These are phyloP conservation scores for Neltuma alba DNA, from an alignment of 306 rosid species.

Conservation along the genomic window DNA sequence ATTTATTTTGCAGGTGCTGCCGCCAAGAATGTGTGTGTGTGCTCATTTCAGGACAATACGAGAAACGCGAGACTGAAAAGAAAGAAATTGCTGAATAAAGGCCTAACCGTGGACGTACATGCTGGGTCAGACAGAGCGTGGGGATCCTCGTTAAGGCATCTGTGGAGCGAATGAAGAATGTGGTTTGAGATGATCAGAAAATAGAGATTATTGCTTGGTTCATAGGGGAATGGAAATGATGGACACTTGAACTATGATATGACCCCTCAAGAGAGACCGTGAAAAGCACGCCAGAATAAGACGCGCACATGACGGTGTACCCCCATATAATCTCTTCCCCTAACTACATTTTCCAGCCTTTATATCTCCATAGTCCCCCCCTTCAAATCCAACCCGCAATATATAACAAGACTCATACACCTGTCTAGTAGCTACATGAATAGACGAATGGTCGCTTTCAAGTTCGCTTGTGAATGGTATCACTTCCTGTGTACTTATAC, in stretches of 20 bases:
- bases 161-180: background rate
- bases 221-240: background rate
- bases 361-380: background rate
- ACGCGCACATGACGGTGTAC: background rate
- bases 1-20: too few species aligned
- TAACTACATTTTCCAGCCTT: constrained; percentile 31
- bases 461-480: background rate
- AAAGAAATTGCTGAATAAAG: background rate
- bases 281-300: background rate
- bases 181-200: background rate
- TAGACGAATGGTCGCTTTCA: background rate
- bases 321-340: background rate
- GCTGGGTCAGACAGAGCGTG: background rate
- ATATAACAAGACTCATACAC: background rate
- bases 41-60: background rate
- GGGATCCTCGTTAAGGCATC: background rate
- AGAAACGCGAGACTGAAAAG: background rate
- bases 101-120: too few species aligned
- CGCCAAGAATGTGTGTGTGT: too few species aligned
- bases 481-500: too few species aligned
- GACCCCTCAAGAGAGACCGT: background rate
- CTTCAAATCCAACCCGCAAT: background rate
- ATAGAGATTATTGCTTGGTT: background rate
- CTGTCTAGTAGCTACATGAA: background rate
- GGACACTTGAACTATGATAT: background rate